Percentiles rank a stretch among this genome's conserved stretches.
Conservation (phyloP, 2,329 filamentous ascomycete species). For the Fusarium sp. region DNA sequence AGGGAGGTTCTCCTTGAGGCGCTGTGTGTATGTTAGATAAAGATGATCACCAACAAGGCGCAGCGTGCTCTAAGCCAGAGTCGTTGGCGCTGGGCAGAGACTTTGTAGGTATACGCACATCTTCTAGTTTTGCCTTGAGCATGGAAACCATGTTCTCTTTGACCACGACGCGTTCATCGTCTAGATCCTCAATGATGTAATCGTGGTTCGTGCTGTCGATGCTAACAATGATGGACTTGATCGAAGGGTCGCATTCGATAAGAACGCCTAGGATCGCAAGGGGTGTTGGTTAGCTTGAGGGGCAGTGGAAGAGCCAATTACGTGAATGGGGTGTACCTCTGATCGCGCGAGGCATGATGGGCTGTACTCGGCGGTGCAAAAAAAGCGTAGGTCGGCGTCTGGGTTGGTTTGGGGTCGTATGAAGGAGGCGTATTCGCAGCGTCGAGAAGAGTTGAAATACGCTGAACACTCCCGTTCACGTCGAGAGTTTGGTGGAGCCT, state of each 20-base stretch:
- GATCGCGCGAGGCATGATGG: slow-evolving; percentile 68
- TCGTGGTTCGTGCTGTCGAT: slow-evolving; percentile 78
- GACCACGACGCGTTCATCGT: slow-evolving; percentile 80
- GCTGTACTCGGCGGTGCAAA: not conserved
- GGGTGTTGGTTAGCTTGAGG: not conserved
- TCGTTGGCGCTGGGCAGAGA: not conserved
- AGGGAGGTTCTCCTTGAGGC: slow-evolving; percentile 64
- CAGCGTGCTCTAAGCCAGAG: not conserved
- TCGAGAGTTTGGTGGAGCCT: not conserved
- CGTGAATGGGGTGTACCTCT: slow-evolving; percentile 60
- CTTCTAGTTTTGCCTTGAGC: slow-evolving; percentile 76
- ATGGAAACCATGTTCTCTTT: slow-evolving; percentile 78
- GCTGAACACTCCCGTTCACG: not conserved
- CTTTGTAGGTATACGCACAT: slow-evolving; percentile 60
- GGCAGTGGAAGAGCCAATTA: not conserved
- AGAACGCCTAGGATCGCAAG: slow-evolving; percentile 68
- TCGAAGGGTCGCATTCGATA: slow-evolving; percentile 86
- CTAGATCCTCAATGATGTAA: slow-evolving; percentile 83
- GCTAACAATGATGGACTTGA: slow-evolving; percentile 86
- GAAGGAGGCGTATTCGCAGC: slow-evolving; percentile 4
- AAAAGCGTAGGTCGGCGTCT: not conserved
- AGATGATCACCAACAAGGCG: slow-evolving; percentile 5
- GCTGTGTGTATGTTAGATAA: slow-evolving; percentile 48
- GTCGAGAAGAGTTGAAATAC: slow-evolving; percentile 5
- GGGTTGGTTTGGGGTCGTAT: not conserved